A percentile compares a stretch with the other conserved stretches of the same genome.
phyloP scores from a whole-genome alignment of 257 asterid species.

The Scutellaria baicalensis region DNA sequence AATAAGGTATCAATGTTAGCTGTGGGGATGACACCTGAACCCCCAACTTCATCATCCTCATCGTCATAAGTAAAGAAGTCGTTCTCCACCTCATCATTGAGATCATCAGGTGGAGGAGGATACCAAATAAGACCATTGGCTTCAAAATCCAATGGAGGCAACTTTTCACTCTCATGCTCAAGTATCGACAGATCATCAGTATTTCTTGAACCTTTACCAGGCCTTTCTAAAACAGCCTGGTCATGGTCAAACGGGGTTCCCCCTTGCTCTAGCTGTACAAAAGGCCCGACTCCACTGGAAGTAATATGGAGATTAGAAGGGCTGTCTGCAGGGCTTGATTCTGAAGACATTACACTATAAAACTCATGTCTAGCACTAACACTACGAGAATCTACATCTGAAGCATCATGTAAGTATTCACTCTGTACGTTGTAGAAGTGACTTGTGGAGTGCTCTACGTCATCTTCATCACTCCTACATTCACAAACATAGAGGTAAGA shows the following conservation, averaged over 20 bases:
- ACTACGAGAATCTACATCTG: constrained; percentile 77
- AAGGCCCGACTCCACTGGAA: constrained; percentile 49
- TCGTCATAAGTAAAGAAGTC: constrained; percentile 60
- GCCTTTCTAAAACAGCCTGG: constrained; percentile 50
- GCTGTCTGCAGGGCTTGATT: constrained; percentile 76
- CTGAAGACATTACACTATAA: constrained; percentile 58
- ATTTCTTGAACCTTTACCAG: constrained; percentile 38
- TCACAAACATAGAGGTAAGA: background rate
- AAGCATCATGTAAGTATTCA: constrained; percentile 52
- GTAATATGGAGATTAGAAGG: constrained; percentile 61
- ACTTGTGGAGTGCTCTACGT: constrained; percentile 54
- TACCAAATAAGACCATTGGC: constrained; percentile 67
- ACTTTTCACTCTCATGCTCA: constrained; percentile 26
- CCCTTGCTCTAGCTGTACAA: constrained; percentile 56
- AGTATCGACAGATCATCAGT: too few species aligned
- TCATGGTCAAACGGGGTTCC: constrained; percentile 43
- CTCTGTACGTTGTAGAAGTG: constrained; percentile 46
- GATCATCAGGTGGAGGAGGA: constrained; percentile 79
- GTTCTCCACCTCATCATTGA: constrained; percentile 45
- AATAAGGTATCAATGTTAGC: constrained; percentile 28
- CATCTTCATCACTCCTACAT: constrained; percentile 79
- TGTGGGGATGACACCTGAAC: constrained; percentile 29
- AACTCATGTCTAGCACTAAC: constrained; percentile 59
- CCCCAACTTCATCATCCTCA: constrained; percentile 78
- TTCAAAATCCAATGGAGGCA: constrained; percentile 61